Evolutionary conservation across 169 alveolate species (phyloP).

Genomic region (Plasmodium relictum): DNA sequence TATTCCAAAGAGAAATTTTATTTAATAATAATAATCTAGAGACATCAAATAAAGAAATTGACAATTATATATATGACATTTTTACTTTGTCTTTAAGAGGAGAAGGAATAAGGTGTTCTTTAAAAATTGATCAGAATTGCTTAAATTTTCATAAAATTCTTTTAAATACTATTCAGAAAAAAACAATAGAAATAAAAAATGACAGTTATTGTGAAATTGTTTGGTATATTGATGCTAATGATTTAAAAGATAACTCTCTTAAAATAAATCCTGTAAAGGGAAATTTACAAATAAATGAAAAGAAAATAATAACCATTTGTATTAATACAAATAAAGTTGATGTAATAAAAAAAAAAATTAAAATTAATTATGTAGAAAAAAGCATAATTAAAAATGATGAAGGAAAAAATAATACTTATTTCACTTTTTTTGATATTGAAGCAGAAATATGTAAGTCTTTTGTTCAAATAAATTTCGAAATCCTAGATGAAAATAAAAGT

Average conservation of each 20-base stretch:
- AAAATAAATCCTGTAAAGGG: slow-evolving; percentile 42
- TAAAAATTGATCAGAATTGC: slow-evolving; percentile 29
- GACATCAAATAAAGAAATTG: slow-evolving; percentile 29
- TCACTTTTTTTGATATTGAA: slow-evolving; percentile 10
- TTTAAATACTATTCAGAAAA: slow-evolving; percentile 42
- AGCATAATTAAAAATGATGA: slow-evolving; percentile 24
- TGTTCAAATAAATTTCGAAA: slow-evolving; percentile 34
- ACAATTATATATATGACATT: slow-evolving; percentile 23
- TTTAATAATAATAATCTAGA: slow-evolving; percentile 22
- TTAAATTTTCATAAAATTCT: slow-evolving; percentile 67
- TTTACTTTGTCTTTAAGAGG: slow-evolving; percentile 42
- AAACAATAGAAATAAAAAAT: slow-evolving; percentile 38
- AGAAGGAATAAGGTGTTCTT: slow-evolving; percentile 58
- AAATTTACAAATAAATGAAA: slow-evolving; percentile 45
- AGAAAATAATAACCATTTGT: slow-evolving; percentile 29
- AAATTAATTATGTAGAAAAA: slow-evolving; percentile 46
- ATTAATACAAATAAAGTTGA: slow-evolving; percentile 28
- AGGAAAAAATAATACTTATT: slow-evolving; percentile 18
- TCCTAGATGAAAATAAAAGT: slow-evolving; percentile 16
- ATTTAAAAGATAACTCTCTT: slow-evolving; percentile 15
- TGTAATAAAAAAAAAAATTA: slow-evolving; percentile 31
- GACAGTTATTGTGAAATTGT: slow-evolving; percentile 44
- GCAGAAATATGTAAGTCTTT: slow-evolving; percentile 66
- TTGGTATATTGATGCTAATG: slow-evolving; percentile 60
- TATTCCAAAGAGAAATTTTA: slow-evolving; percentile 2